Percentiles rank a stretch among this genome's conserved stretches.
These are phyloP conservation scores for Trichoderma sp. DNA, from an alignment of 2,329 filamentous ascomycete species.

Conservation along the genomic window DNA sequence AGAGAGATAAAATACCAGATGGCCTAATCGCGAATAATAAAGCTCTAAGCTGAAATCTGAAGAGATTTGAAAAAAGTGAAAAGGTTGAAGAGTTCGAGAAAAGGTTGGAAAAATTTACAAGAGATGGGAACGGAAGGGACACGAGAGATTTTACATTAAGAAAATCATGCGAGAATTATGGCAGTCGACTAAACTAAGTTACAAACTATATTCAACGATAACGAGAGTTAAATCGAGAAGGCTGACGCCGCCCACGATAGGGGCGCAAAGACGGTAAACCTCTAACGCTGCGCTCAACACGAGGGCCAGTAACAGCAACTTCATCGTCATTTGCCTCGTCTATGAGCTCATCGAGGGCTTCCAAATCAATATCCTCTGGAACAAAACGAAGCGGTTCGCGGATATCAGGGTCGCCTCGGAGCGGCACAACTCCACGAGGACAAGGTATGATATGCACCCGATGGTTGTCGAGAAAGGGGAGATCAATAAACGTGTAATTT, in stretches of 20 bases:
- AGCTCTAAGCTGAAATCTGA: too few relatives aligned
- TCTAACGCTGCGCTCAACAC: not conserved
- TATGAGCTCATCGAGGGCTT: not conserved
- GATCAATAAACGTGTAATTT: not conserved
- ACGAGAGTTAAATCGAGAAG: not conserved
- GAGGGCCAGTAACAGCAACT: not conserved
- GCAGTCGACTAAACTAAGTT: not conserved
- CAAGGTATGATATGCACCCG: not conserved
- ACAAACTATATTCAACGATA: not conserved
- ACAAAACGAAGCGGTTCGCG: not conserved
- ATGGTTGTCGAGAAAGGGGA: not conserved
- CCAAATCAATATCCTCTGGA: not conserved
- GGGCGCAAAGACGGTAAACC: not conserved
- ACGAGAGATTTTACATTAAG: not conserved
- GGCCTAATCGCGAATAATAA: too few relatives aligned
- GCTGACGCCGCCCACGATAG: not conserved
- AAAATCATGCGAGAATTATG: not conserved
- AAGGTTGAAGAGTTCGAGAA: not conserved
- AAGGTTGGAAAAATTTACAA: not conserved
- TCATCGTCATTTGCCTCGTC: not conserved
- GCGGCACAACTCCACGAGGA: not conserved
- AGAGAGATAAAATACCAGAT: not conserved
- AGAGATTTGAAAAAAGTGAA: not conserved
- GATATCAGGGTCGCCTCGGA: not conserved
- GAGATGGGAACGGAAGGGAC: not conserved